Conservation (phyloP, 257 asterid species). For the Solanum rostratum region DNA sequence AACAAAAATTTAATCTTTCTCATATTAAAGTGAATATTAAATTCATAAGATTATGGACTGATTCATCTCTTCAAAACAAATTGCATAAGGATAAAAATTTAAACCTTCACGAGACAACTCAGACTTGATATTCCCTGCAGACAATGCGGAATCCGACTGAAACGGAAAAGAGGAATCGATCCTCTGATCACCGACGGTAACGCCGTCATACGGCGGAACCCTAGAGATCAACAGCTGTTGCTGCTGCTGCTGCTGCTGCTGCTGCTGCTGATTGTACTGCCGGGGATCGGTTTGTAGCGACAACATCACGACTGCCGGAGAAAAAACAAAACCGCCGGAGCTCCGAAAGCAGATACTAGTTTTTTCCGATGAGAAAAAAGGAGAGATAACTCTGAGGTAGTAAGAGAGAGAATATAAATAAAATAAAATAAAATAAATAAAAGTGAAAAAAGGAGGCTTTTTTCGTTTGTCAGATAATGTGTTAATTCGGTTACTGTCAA, state of each 20-base stretch:
- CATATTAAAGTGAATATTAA: neutral
- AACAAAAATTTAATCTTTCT: neutral
- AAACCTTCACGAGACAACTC: conserved; percentile 65
- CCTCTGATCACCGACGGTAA: conserved; percentile 13
- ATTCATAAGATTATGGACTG: neutral
- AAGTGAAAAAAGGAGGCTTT: neutral
- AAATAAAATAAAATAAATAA: neutral
- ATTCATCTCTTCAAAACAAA: neutral
- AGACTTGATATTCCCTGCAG: conserved; percentile 34
- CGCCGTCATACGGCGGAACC: conserved; percentile 32
- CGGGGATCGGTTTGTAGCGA: conserved; percentile 87
- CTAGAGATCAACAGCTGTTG: conserved; percentile 28
- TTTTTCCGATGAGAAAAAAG: neutral
- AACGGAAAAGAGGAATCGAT: conserved; percentile 14
- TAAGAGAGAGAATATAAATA: neutral
- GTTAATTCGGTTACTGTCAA: neutral
- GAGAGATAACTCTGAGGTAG: neutral
- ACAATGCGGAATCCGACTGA: conserved; percentile 18
- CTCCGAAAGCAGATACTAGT: neutral
- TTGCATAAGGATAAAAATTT: neutral
- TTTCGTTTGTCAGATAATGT: neutral
- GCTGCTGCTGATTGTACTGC: conserved; percentile 49
- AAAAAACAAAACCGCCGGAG: neutral
- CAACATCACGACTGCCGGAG: conserved; percentile 39
- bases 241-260: no score